Conservation (phyloP, 1,139 yeast species). For the Pichia sp. region DNA sequence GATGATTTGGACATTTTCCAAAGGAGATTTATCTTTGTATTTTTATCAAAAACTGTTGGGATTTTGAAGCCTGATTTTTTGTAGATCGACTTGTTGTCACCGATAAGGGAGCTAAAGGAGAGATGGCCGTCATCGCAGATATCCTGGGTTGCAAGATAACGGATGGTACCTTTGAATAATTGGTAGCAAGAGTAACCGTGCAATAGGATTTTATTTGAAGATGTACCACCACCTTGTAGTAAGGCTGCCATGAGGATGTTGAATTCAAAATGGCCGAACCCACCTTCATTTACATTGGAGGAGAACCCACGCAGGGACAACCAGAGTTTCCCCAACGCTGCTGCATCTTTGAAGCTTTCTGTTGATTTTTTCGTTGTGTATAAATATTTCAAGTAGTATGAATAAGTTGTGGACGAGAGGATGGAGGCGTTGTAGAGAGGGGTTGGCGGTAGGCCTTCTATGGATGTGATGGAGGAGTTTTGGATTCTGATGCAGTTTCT, state of each 20-base stretch:
- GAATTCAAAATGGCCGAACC: slow-evolving; percentile 92
- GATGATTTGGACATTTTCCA: slow-evolving; percentile 78
- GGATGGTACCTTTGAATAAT: slow-evolving; percentile 80
- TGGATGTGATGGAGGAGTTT: slow-evolving; percentile 28
- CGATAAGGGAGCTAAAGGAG: slow-evolving; percentile 58
- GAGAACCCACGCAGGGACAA: slow-evolving; percentile 77
- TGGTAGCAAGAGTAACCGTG: slow-evolving; percentile 92
- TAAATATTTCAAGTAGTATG: slow-evolving; percentile 65
- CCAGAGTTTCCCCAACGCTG: slow-evolving; percentile 86
- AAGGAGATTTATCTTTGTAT: slow-evolving; percentile 67
- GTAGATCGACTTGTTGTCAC: slow-evolving; percentile 48
- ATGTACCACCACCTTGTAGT: slow-evolving; percentile 77
- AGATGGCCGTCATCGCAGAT: slow-evolving; percentile 57
- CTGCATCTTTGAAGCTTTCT: slow-evolving; percentile 85
- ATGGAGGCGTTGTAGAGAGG: slow-evolving; percentile 82
- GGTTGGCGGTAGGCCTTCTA: slow-evolving; percentile 61
- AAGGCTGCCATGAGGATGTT: slow-evolving; percentile 75
- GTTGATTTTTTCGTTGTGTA: slow-evolving; percentile 73
- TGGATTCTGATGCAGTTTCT: slow-evolving; percentile 71
- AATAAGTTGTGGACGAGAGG: slow-evolving; percentile 62
- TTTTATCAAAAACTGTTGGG: slow-evolving; percentile 75
- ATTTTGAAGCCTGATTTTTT: slow-evolving; percentile 55
- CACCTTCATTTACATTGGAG: slow-evolving; percentile 55
- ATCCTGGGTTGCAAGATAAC: slow-evolving; percentile 76
- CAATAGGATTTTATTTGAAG: slow-evolving; percentile 68